Evolutionary conservation across 768 basidiomycete species (phyloP), one percentile per base, ranked within the genome.

Genomic region (Lentinula raphanica): DNA sequence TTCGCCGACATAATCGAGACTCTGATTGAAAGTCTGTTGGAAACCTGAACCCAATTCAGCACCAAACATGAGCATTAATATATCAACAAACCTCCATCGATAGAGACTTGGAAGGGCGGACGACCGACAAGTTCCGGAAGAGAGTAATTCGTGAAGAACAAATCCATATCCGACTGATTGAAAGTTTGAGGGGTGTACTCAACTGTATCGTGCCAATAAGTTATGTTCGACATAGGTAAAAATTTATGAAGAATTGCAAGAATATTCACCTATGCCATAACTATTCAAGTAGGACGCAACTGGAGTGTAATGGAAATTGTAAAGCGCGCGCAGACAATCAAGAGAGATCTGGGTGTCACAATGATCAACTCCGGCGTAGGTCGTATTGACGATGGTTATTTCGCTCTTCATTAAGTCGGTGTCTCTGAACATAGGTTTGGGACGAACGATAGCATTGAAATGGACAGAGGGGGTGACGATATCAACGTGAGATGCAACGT

Each of bases 381-480:
- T 44, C 46, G 6, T 21, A 31, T 17, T 21, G 17, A 23, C 36
- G 13, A 74, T 13, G 11, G 40, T 46, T 4, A 42, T 50, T 13
- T 50, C 50, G 11, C 28, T 40, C 15, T 53, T 71, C 13, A 69
- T 69, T 5, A 55, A 17, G 28, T 61, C 60, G 11, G 60, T 66
- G 7, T 38, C 50, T 57, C 57, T 55, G 50, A 59, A 61, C 54
- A 46, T 56, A 7, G 44, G 61, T n/a, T 49, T 29, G 67, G 28
- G 49, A 7, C 42, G 58, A 49, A 19, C 49, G 58, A 42, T 64
- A 65, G 57, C 60, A 60, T 68, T 63, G 60, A 78, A 79, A 51
- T 79, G 75, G 1, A 79, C 68, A 0, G 79, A 77, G 3, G 78
- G 78, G 3, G 65, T 76, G 25, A 79, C 72, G 46, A 80, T 67